phyloP scores from a whole-genome alignment of 2,329 filamentous ascomycete species.

The Xylariaceae sp. region DNA sequence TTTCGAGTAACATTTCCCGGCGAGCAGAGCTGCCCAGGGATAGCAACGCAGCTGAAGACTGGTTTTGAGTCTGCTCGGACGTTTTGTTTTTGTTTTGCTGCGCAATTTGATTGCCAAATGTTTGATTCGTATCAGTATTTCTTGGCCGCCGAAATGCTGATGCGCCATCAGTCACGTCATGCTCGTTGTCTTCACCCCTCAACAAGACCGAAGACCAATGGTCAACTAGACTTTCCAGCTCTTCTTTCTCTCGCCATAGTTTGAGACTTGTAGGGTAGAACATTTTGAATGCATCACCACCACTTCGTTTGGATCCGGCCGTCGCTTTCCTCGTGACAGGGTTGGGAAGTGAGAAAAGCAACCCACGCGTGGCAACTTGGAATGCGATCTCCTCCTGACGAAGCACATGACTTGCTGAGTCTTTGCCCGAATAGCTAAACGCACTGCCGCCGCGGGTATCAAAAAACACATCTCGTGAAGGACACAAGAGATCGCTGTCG shows the following conservation, averaged over 20 bases:
- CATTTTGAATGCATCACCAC: constrained; percentile 73
- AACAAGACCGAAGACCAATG: constrained; percentile 60
- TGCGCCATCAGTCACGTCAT: constrained; percentile 42
- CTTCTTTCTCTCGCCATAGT: constrained; percentile 77
- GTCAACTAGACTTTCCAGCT: constrained; percentile 69
- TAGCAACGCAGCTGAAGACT: constrained; percentile 38
- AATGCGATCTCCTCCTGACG: constrained; percentile 94
- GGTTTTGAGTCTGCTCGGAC: constrained; percentile 23
- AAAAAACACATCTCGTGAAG: constrained; percentile 65
- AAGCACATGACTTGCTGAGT: constrained; percentile 65
- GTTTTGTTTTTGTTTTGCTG: constrained; percentile 23
- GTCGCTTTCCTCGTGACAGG: constrained; percentile 69
- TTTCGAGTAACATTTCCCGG: constrained; percentile 73
- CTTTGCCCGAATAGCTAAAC: constrained; percentile 45
- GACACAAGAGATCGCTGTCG: constrained; percentile 77
- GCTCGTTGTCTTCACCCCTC: constrained; percentile 44
- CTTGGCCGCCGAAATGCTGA: constrained; percentile 45
- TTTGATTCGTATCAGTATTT: constrained; percentile 10
- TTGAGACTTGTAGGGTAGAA: constrained; percentile 84
- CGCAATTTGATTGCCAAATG: constrained; percentile 16
- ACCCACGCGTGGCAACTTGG: constrained; percentile 79
- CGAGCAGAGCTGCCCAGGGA: constrained; percentile 62
- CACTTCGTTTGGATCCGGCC: constrained; percentile 38
- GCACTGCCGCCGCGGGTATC: constrained; percentile 49
- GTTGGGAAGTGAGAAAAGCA: constrained; percentile 77